phyloP scores from a whole-genome alignment of 371 early-diverging fungal genomes.

The Apophysomyces variabilis region DNA sequence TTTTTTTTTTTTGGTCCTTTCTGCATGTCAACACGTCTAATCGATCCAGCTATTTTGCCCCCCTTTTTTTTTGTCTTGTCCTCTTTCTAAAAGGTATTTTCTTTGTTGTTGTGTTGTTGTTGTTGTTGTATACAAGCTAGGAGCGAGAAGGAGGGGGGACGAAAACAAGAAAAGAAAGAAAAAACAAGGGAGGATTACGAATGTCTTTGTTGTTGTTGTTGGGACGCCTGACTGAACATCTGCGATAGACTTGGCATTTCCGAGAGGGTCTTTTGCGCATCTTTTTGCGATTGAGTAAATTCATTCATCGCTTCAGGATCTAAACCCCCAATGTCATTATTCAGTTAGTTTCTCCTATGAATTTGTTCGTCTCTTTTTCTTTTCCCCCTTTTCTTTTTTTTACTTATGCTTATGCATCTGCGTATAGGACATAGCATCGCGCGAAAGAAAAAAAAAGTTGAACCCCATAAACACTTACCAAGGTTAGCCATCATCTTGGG shows the following conservation, averaged over 20 bases:
- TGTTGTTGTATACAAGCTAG: too few relatives aligned
- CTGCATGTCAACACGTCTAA: too few relatives aligned
- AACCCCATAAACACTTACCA: conserved; percentile 27
- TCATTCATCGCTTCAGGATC: conserved; percentile 50
- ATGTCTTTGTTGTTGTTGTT: conserved; percentile 4
- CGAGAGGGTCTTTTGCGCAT: conserved; percentile 44
- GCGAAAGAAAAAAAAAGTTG: not conserved
- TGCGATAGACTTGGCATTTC: conserved; percentile 48
- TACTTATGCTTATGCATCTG: not conserved
- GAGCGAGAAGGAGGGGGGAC: too few relatives aligned
- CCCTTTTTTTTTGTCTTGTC: too few relatives aligned
- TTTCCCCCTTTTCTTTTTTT: too few relatives aligned
- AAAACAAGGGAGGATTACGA: too few relatives aligned
- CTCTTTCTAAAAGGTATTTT: too few relatives aligned
- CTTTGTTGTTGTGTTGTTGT: too few relatives aligned
- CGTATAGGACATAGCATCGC: too few relatives aligned
- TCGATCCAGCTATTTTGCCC: too few relatives aligned
- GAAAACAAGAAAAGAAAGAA: not conserved
- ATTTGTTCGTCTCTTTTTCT: too few relatives aligned
- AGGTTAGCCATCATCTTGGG: conserved; percentile 53
- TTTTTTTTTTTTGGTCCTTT: too few relatives aligned
- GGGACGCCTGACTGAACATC: conserved; percentile 32
- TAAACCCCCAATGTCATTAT: conserved; percentile 7
- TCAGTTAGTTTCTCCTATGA: not conserved
- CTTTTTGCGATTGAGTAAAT: conserved; percentile 37